Evolutionary conservation across 2,329 filamentous ascomycete genomes (phyloP), one percentile per base, ranked within the genome.

Genomic region (Fusarium torulosum): DNA sequence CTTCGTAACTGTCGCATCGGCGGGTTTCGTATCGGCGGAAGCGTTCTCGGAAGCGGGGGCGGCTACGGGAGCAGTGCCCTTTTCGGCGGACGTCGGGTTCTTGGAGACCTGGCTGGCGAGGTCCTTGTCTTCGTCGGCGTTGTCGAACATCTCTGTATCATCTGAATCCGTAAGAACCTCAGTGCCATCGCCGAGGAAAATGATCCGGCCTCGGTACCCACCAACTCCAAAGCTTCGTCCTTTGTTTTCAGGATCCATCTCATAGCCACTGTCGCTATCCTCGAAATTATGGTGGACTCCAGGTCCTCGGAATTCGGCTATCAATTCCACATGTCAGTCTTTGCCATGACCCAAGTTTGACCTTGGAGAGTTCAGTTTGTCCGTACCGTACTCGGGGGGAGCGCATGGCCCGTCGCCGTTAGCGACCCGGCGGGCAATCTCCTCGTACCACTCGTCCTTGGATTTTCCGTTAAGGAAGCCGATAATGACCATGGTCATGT

Each of bases 321-420:
- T 49, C 53, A 20, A 42, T 53, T 17, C 43, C 29, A 54, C 35
- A 41, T 47, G 65, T 73, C 54, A 73, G 71, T 58, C 46, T 51
- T 33, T 59, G 23, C 49, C 23, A 37, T 13, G 15, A 9, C 42
- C 21, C 37, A 45, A 45, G 43, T 38, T 41, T 33, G 46, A 58
- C 52, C 44, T 51, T 46, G 37, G n/a, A 23, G 58, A 59, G 59
- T 77, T 79, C 81, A 82, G 79, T 68, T 78, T 78, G 83, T 83
- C 88, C 93, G 90, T 95, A 94, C 96, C 96, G 85, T 98, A 99
- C 90, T 99, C 96, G 77, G 95, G 96, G 82, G 96, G 96, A 80
- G 96, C 96, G 85, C 95, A 98, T 79, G 96, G 96, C 75, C 96
- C 96, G 82, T 99, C 96, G 81, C 95, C 96, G 79, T 95, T 94